A percentile compares a stretch with the other conserved stretches of the same genome.
These are phyloP conservation scores for Claviceps paspali DNA, from an alignment of 2,329 filamentous ascomycete genomes.

Conservation along the genomic window DNA sequence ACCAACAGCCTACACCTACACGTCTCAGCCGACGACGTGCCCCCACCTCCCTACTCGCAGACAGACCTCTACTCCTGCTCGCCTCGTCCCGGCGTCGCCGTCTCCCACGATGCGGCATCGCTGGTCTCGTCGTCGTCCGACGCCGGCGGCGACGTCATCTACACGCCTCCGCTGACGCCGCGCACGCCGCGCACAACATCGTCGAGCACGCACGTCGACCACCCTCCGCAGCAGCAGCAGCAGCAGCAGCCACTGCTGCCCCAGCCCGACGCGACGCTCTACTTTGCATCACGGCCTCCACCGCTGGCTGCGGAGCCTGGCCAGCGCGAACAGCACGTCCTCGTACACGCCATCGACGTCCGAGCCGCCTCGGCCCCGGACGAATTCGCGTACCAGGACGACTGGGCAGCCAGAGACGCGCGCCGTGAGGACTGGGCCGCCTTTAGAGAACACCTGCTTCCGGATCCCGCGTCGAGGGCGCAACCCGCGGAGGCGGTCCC, in stretches of 20 bases:
- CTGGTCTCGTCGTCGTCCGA: conserved; percentile 16
- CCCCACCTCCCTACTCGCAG: conserved; percentile 37
- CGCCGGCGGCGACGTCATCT: conserved; percentile 29
- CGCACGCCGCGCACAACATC: too few species aligned
- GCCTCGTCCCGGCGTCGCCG: conserved; percentile 12
- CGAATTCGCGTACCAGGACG: conserved; percentile 27
- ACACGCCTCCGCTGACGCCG: conserved; percentile 35
- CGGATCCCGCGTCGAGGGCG: conserved; percentile 26
- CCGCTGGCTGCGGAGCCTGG: conserved; percentile 9
- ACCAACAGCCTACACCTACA: conserved; percentile 21
- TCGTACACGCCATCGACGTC: conserved; percentile 22
- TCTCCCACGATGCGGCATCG: conserved; percentile 20
- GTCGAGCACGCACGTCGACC: conserved; percentile 6
- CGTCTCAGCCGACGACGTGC: conserved; percentile 11
- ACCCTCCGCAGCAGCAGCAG: neutral
- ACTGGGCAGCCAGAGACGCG: conserved; percentile 28
- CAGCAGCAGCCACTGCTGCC: neutral
- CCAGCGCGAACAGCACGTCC: conserved; percentile 9
- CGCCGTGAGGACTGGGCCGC: conserved; percentile 41
- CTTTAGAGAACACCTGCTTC: conserved; percentile 41
- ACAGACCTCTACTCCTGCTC: conserved; percentile 36
- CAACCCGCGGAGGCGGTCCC: conserved; percentile 33
- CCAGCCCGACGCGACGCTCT: conserved; percentile 14
- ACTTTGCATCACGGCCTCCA: conserved; percentile 30
- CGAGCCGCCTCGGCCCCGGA: conserved; percentile 20